Conservation (phyloP, 2,329 filamentous ascomycete genomes). For the Colletotrichum salicis region DNA sequence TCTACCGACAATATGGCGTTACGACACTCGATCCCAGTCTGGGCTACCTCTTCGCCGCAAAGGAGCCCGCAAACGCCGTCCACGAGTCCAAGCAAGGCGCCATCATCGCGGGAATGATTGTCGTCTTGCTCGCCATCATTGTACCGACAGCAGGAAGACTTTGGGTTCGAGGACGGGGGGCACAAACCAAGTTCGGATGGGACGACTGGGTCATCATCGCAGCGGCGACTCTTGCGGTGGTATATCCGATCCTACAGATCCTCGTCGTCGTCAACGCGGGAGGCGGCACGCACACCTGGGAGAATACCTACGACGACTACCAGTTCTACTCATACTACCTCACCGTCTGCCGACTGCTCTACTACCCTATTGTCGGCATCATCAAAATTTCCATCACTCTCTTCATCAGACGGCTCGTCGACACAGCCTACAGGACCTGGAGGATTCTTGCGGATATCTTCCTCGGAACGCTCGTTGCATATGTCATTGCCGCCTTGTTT, state of each 20-base stretch:
- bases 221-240: background rate
- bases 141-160: conserved; percentile 20
- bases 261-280: conserved; percentile 31
- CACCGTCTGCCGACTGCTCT: conserved; percentile 22
- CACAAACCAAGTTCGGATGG: conserved; percentile 22
- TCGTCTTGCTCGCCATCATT: conserved; percentile 29
- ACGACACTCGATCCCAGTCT: conserved; percentile 25
- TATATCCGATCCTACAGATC: conserved; percentile 33
- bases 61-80: conserved; percentile 11
- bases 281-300: conserved; percentile 32
- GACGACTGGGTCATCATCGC: conserved; percentile 25
- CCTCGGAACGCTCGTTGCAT: conserved; percentile 40
- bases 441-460: conserved; percentile 43
- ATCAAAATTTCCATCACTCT: conserved; percentile 35
- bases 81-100: conserved; percentile 32
- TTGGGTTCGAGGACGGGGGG: conserved; percentile 11
- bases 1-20: conserved; percentile 30
- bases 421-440: conserved; percentile 38
- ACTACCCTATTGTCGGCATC: conserved; percentile 32
- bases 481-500: conserved; percentile 41
- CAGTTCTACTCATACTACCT: conserved; percentile 32
- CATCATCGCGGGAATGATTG: conserved; percentile 32
- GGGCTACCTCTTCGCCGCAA: conserved; percentile 27
- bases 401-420: conserved; percentile 32
- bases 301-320: conserved; percentile 32